Percentiles rank a stretch among this genome's conserved stretches.
These are phyloP conservation scores for Hysterium pulicare DNA, from an alignment of 2,329 filamentous ascomycete species.

Conservation along the genomic window DNA sequence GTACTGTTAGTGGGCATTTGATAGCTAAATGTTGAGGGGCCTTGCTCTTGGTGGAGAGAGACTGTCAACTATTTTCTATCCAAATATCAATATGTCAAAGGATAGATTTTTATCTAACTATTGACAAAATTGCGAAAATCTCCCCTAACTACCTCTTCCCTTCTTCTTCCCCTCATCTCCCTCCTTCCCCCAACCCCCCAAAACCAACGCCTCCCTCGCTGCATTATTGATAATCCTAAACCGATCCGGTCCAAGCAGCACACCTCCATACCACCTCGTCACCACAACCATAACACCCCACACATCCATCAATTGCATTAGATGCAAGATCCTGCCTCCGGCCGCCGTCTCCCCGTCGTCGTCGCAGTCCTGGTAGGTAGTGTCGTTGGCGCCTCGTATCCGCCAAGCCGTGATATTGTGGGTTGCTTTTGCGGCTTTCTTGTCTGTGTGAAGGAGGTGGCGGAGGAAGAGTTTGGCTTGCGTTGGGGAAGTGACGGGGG, in stretches of 20 bases:
- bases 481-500: constrained; percentile 63
- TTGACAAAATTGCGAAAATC: no score
- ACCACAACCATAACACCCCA: constrained; percentile 94
- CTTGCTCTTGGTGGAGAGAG: no score
- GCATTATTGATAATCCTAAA: constrained; percentile 88
- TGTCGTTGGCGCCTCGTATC: constrained; percentile 59
- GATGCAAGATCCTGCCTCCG: constrained; percentile 76
- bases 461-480: constrained; percentile 70
- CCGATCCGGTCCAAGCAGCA: constrained; percentile 81
- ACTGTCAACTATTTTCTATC: no score
- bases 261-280: constrained; percentile 90
- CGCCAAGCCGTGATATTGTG: constrained; percentile 97
- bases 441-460: constrained; percentile 77
- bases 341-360: constrained; percentile 96
- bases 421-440: constrained; percentile 78
- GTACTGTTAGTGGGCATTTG: no score
- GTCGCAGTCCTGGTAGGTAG: constrained; percentile 81
- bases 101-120: no score
- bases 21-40: no score
- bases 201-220: constrained; percentile 78
- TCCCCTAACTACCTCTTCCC: no score
- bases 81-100: no score
- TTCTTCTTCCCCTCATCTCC: constrained; percentile 36
- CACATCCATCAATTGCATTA: constrained; percentile 92
- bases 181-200: constrained; percentile 66